Conservation (phyloP, 2,329 filamentous ascomycete genomes). For the Talaromyces islandicus region DNA sequence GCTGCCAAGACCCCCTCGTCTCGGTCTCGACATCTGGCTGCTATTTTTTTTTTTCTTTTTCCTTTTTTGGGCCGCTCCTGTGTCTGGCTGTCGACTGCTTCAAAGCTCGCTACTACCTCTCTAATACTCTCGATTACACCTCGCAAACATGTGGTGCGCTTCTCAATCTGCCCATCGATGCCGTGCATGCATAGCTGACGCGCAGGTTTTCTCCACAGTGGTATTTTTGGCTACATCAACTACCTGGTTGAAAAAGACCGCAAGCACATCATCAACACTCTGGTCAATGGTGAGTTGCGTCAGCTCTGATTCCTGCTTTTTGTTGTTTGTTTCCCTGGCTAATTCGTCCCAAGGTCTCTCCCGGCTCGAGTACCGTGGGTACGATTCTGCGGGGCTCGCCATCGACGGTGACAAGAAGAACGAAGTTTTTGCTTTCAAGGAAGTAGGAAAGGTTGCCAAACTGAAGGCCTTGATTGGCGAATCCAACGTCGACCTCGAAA, state of each 20-base stretch:
- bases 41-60: background rate
- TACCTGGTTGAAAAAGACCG: conserved; percentile 98
- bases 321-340: background rate
- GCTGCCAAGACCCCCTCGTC: background rate
- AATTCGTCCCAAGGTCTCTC: conserved; percentile 62
- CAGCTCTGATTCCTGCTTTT: background rate
- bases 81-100: background rate
- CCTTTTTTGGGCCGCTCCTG: background rate
- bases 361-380: conserved; percentile 95
- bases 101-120: background rate
- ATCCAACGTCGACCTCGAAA: conserved; percentile 75
- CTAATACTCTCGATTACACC: background rate
- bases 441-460: conserved; percentile 98
- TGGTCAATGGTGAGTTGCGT: conserved; percentile 78
- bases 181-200: conserved; percentile 12
- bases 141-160: conserved; percentile 31
- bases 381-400: conserved; percentile 94
- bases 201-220: conserved; percentile 17
- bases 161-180: background rate
- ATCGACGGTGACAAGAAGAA: conserved; percentile 99
- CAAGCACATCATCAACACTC: conserved; percentile 89
- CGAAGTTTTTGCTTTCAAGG: conserved; percentile 95
- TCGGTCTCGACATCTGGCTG: background rate
- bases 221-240: conserved; percentile 85
- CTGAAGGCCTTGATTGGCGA: conserved; percentile 87